Evolutionary conservation across 2,329 filamentous ascomycete genomes (phyloP), one percentile per base, ranked within the genome.

Genomic region (Rutstroemia sydowiana): DNA sequence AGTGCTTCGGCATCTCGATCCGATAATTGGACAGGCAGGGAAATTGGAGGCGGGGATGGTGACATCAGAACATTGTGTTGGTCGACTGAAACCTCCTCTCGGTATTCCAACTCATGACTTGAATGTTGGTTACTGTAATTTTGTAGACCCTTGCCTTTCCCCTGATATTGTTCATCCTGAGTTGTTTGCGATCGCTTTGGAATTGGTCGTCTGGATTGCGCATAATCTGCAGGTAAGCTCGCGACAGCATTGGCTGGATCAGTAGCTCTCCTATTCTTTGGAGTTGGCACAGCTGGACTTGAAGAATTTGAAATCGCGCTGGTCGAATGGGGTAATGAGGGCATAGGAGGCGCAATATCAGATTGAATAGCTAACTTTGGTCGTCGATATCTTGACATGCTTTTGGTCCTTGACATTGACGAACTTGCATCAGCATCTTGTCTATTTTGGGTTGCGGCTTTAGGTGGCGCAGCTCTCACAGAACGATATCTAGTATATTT

Each of bases 401-500:
- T 70, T 49, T 61, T 62, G 28, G 59, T 56, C 21, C 65, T 59
- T 42, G 61, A 32, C 6, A 51, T 2, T 14, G 49, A 47, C 11
- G 42, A n/a, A 20, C 13, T 47, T 18, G 44, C 16, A 16, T 51
- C 43, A 5, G 23, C 63, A 40, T 63, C 54, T 20, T 59, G 56
- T 20, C 20, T 47, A 18, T 26, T 11, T 20, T 23, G 28, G 14
- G 41, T 34, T 37, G 53, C 23, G 6, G 50, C n/a, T 23, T 65
- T 56, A 21, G 53, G 30, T 16, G 53, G 64, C 10, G 68, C 69
- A 56, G 72, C 71, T 53, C 79, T 69, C 51, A 81, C 76, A 28
- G 77, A 79, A 57, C 78, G 72, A 66, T 83, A 83, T 39, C 79
- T 73, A 50, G 77, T 77, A 63, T 78, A 74, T 61, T 77, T 80